phyloP scores from a whole-genome alignment of 73 alveolate genomes.

The Paramecium pentaurelia region DNA sequence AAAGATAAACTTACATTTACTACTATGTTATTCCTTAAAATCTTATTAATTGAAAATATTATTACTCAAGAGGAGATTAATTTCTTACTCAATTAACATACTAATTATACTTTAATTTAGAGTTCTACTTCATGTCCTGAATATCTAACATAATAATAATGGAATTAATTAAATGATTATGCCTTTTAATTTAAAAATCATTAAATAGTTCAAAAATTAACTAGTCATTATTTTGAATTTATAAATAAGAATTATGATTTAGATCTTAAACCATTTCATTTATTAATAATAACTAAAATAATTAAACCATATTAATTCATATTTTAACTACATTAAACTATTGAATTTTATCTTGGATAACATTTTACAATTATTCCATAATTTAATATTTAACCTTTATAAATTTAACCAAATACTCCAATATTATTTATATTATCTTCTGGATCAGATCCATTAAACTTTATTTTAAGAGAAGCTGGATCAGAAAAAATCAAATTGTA shows the following conservation, averaged over 20 bases:
- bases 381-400: constrained; percentile 88
- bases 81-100: constrained; percentile 58
- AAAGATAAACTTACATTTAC: constrained; percentile 96
- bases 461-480: constrained; percentile 83
- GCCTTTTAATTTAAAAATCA: constrained; percentile 68
- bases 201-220: not conserved
- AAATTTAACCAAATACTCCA: constrained; percentile 88
- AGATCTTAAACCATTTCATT: not conserved
- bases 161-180: constrained; percentile 55
- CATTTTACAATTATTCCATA: constrained; percentile 92
- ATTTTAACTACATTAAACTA: constrained; percentile 78
- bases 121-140: not conserved
- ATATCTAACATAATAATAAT: not conserved
- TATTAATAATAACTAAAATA: constrained; percentile 84
- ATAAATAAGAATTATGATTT: not conserved
- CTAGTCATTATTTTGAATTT: constrained; percentile 56
- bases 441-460: constrained; percentile 97
- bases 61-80: constrained; percentile 84
- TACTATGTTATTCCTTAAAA: constrained; percentile 79
- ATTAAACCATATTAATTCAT: constrained; percentile 94
- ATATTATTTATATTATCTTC: constrained; percentile 92
- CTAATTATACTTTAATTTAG: not conserved
- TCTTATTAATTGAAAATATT: constrained; percentile 72
- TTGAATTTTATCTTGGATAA: constrained; percentile 87
- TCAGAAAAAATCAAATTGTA: constrained; percentile 73